These are phyloP conservation scores for Catenaria anguillulae DNA, from an alignment of 371 early-diverging fungal genomes.

Conservation along the genomic window DNA sequence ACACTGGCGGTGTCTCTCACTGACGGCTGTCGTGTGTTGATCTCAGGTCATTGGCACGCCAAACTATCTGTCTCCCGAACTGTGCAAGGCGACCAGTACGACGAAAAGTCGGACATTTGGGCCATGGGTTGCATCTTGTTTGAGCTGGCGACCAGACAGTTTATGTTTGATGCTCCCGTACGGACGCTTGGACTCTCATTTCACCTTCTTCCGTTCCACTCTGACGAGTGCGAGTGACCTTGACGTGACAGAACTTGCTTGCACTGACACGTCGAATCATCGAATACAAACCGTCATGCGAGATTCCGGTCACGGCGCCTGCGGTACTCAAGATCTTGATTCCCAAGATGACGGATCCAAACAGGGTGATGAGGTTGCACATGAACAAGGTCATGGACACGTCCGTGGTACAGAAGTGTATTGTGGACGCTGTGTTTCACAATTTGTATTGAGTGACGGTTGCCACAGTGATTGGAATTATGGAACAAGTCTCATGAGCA, in stretches of 20 bases:
- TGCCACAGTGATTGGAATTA: too few species aligned
- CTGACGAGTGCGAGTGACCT: background rate
- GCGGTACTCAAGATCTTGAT: background rate
- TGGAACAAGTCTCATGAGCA: too few species aligned
- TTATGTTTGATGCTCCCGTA: conserved; percentile 12
- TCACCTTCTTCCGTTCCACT: background rate
- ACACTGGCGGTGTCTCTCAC: too few species aligned
- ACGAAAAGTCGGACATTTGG: conserved; percentile 15
- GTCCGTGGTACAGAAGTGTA: background rate
- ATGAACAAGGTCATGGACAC: background rate
- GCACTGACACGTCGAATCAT: background rate
- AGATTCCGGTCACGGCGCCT: background rate
- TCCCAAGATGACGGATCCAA: background rate
- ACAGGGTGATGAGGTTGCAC: background rate
- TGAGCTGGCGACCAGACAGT: conserved; percentile 6
- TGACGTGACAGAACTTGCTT: background rate
- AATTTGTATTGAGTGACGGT: too few species aligned
- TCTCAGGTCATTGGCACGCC: conserved; percentile 13
- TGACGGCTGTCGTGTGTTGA: too few species aligned
- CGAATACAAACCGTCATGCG: background rate
- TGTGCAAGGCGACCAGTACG: conserved; percentile 14
- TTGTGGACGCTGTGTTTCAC: background rate
- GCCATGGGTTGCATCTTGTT: conserved; percentile 13
- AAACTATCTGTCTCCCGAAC: conserved; percentile 12
- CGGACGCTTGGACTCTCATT: background rate